Percentiles rank a stretch among this genome's conserved stretches.
Evolutionary conservation across 345 rosid genomes (phyloP).

Genomic region (Moricandia arvensis): DNA sequence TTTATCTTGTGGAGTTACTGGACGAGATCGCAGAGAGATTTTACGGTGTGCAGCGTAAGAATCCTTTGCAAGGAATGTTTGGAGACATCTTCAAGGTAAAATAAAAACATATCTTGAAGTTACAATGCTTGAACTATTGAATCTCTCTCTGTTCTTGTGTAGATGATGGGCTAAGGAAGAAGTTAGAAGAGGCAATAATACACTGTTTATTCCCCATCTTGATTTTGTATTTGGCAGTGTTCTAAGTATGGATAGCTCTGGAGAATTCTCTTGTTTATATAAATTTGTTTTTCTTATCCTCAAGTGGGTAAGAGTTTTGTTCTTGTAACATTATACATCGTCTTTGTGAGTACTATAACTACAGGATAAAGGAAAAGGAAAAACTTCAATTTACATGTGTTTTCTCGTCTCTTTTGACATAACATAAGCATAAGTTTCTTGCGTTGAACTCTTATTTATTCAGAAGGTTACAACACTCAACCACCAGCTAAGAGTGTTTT

Average conservation of each 20-base stretch:
- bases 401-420: too few relatives aligned
- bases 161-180: conserved; percentile 37
- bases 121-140: not conserved
- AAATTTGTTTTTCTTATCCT: conserved; percentile 10
- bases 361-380: not conserved
- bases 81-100: conserved; percentile 81
- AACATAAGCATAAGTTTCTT: too few relatives aligned
- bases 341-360: not conserved
- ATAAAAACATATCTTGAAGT: conserved; percentile 5
- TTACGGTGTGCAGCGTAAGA: conserved; percentile 75
- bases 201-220: not conserved
- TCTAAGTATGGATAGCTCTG: conserved; percentile 27
- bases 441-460: too few relatives aligned
- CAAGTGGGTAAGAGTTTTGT: conserved; percentile 17
- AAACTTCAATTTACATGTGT: not conserved
- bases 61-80: conserved; percentile 83
- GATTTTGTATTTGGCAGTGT: conserved; percentile 17
- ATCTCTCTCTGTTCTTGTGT: conserved; percentile 17
- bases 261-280: conserved; percentile 17
- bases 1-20: conserved; percentile 56
- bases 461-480: not conserved
- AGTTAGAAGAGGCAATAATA: conserved; percentile 2
- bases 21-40: conserved; percentile 82
- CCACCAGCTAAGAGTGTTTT: not conserved
- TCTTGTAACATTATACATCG: conserved; percentile 25